These are phyloP conservation scores for Sporothrix inflata DNA, from an alignment of 2,329 filamentous ascomycete species.

Conservation along the genomic window DNA sequence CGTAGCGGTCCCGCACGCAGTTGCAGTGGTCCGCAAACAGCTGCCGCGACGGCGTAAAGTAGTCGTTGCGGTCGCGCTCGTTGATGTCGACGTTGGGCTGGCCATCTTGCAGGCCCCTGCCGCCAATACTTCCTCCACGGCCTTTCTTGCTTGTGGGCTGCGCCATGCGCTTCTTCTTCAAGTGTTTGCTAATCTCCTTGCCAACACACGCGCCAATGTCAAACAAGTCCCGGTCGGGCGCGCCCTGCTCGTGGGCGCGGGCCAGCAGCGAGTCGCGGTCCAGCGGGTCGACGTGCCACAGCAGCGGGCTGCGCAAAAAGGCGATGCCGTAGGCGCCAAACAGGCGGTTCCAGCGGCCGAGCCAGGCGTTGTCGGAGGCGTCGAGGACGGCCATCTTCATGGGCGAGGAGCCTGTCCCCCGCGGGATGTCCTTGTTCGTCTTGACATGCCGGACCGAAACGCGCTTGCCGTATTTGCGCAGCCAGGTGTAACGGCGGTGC, in stretches of 20 bases:
- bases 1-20: constrained; percentile 61
- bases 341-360: constrained; percentile 70
- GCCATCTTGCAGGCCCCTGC: constrained; percentile 43
- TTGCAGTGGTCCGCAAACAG: constrained; percentile 67
- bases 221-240: constrained; percentile 62
- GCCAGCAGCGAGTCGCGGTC: constrained; percentile 75
- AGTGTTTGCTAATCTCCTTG: constrained; percentile 79
- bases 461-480: constrained; percentile 64
- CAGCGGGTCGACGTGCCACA: constrained; percentile 77
- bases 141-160: not conserved
- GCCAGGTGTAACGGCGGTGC: constrained; percentile 80
- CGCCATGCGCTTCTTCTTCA: constrained; percentile 61
- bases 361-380: constrained; percentile 64
- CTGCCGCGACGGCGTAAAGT: constrained; percentile 65
- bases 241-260: constrained; percentile 63
- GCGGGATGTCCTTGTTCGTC: constrained; percentile 41
- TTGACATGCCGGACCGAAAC: constrained; percentile 60
- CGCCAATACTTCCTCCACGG: not conserved
- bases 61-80: constrained; percentile 69
- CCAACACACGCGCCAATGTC: constrained; percentile 77
- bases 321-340: constrained; percentile 71
- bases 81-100: constrained; percentile 57
- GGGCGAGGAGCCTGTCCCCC: not conserved
- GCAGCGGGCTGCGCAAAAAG: constrained; percentile 77
- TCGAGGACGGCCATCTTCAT: constrained; percentile 66